Conservation (phyloP, 2,329 filamentous ascomycete genomes). For the Fusarium aywerte region DNA sequence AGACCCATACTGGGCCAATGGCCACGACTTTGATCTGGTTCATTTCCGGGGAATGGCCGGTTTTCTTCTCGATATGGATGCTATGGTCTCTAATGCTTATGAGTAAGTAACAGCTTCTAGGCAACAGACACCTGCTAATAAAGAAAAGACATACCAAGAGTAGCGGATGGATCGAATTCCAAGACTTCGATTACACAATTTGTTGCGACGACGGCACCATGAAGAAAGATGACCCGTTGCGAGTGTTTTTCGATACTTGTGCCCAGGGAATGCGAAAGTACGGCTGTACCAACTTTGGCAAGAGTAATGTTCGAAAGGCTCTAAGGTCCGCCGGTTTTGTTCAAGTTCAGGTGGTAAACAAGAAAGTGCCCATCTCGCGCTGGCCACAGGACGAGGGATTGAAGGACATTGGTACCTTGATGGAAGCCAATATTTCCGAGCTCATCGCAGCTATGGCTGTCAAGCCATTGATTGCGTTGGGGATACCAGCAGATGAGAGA, state of each 20-base stretch:
- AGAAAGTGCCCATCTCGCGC: slow-evolving; percentile 59
- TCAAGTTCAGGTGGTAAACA: slow-evolving; percentile 55
- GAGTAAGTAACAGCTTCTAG: slow-evolving; percentile 41
- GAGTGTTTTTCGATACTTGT: slow-evolving; percentile 49
- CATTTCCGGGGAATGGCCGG: slow-evolving; percentile 62
- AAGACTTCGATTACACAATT: slow-evolving; percentile 57
- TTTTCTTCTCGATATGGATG: slow-evolving; percentile 62
- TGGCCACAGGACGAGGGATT: slow-evolving; percentile 57
- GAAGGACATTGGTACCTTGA: slow-evolving; percentile 57
- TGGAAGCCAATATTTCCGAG: slow-evolving; percentile 56
- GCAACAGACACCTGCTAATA: slow-evolving; percentile 7
- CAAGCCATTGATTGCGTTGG: slow-evolving; percentile 55
- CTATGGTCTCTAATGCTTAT: slow-evolving; percentile 57
- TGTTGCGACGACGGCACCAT: slow-evolving; percentile 59
- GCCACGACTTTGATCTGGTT: slow-evolving; percentile 66
- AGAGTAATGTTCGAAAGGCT: slow-evolving; percentile 48
- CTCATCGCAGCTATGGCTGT: slow-evolving; percentile 56
- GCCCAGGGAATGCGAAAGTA: slow-evolving; percentile 50
- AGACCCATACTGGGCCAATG: slow-evolving; percentile 65
- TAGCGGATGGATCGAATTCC: slow-evolving; percentile 65
- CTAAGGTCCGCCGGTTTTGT: slow-evolving; percentile 58
- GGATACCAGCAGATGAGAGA: slow-evolving; percentile 50
- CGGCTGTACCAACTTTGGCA: slow-evolving; percentile 54
- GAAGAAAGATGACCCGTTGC: slow-evolving; percentile 53
- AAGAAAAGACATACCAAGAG: slow-evolving; percentile 53